phyloP scores from a whole-genome alignment of 352 stramenopile genomes.

The Globisporangium apiculatum region DNA sequence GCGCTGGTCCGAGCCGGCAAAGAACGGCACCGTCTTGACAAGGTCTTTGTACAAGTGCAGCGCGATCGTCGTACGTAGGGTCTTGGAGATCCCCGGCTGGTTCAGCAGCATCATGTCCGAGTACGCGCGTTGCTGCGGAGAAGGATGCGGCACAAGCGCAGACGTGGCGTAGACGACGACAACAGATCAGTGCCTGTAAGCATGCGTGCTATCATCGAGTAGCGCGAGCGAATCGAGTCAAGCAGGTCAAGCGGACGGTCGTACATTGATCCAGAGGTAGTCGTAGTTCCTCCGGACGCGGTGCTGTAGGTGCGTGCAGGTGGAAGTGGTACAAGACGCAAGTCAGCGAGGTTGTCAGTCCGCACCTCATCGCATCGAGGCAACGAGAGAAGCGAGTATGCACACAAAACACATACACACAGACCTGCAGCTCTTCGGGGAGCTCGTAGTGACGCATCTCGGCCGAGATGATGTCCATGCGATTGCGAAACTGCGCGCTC shows the following conservation, averaged over 20 bases:
- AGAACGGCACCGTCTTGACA: conserved; percentile 73
- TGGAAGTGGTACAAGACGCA: background rate
- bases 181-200: conserved; percentile 1
- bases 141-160: background rate
- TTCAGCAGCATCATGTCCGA: conserved; percentile 83
- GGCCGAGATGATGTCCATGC: conserved; percentile 80
- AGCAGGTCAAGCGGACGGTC: background rate
- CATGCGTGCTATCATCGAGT: background rate
- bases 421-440: conserved; percentile 51
- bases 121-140: conserved; percentile 64
- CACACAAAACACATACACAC: background rate
- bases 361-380: no score
- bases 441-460: conserved; percentile 82
- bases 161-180: background rate
- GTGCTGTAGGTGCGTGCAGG: conserved; percentile 20
- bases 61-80: conserved; percentile 65
- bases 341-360: background rate
- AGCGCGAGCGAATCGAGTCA: background rate
- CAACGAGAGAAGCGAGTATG: background rate
- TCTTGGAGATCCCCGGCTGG: conserved; percentile 72
- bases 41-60: conserved; percentile 78
- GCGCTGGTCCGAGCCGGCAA: conserved; percentile 58
- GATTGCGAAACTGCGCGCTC: conserved; percentile 70
- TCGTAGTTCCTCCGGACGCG: conserved; percentile 76
- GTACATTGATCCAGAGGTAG: conserved; percentile 81